phyloP scores from a whole-genome alignment of 2,329 filamentous ascomycete species.

The Fusarium anguioides region DNA sequence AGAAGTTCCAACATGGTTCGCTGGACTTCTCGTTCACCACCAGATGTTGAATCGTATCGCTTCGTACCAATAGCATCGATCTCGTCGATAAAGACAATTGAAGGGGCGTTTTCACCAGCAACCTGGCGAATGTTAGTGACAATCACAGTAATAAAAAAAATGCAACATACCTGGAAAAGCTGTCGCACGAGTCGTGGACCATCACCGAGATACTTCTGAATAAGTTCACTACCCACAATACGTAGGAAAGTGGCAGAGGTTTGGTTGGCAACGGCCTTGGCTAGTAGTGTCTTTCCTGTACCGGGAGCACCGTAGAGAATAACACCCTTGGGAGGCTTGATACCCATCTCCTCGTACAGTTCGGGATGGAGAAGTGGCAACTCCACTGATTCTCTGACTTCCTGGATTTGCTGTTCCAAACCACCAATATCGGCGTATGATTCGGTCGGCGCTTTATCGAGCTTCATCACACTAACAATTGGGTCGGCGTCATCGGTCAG shows the following conservation, averaged over 20 bases:
- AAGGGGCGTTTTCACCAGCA: conserved; percentile 93
- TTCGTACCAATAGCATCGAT: conserved; percentile 99
- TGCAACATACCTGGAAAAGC: conserved; percentile 78
- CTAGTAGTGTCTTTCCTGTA: conserved; percentile 94
- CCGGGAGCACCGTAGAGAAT: conserved; percentile 98
- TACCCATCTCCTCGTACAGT: conserved; percentile 99
- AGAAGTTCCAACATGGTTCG: conserved; percentile 98
- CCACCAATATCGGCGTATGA: conserved; percentile 99
- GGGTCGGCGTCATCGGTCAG: conserved; percentile 96
- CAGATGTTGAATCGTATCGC: conserved; percentile 96
- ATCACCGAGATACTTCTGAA: conserved; percentile 98
- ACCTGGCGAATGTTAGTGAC: conserved; percentile 64
- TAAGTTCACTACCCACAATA: conserved; percentile 96
- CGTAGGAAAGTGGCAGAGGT: conserved; percentile 98
- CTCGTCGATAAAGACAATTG: conserved; percentile 99
- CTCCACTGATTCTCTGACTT: conserved; percentile 97
- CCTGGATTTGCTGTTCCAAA: conserved; percentile 93
- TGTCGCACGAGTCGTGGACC: conserved; percentile 94
- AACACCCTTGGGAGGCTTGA: conserved; percentile 99
- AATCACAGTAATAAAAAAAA: background rate
- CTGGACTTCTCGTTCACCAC: conserved; percentile 96
- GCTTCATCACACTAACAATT: conserved; percentile 97
- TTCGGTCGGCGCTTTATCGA: conserved; percentile 98
- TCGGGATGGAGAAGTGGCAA: conserved; percentile 94
- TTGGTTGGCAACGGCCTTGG: conserved; percentile 97